Evolutionary conservation across 306 rosid genomes (phyloP), one percentile per base, ranked within the genome.

Genomic region (Gleditsia sinensis): DNA sequence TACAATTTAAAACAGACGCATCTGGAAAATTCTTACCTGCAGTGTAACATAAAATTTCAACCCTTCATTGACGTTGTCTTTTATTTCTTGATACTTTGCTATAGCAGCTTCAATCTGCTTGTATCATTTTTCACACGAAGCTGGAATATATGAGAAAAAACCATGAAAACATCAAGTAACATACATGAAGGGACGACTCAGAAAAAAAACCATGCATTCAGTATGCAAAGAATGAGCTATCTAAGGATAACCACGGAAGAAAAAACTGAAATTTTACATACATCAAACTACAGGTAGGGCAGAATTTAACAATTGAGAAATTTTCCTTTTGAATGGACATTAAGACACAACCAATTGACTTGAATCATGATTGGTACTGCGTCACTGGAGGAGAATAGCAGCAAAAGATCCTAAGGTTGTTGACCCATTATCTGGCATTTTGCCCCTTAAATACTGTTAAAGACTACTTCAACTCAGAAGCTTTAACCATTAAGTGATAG

Each of bases 41-140:
- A 94, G 87, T 63, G 97, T 87, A 34, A 94, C 89, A 63, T 94
- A 94, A 82, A 94, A 94, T 72, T 94, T 92, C 58, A 94, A 85
- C 36, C 99, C 99, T 81, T 94, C 97, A 43, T 90, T 94, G 78
- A 92, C 83, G 83, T 92, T 91, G 69, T 94, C 99, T 86, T 94
- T 94, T 49, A 94, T 88, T 75, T 94, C 99, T 30, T 88, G 89
- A 76, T 77, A 94, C 80, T 91, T 94, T 7, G 95, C 93, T 68
- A 94, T 83, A 58, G 96, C 91, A 81, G 95, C 95, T 84, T 94
- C 96, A 85, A 94, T 90, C 83, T 94, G 99, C 89, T 92, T 91
- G 85, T 92, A 90, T 83, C 89, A 87, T 79, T 88, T 94, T 86
- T 90, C 96, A 50, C 96, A 96, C 11, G 97, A 94, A 39, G 89